phyloP scores from a whole-genome alignment of 1,284 basidiomycete species.

The Irpex rosettiformis region DNA sequence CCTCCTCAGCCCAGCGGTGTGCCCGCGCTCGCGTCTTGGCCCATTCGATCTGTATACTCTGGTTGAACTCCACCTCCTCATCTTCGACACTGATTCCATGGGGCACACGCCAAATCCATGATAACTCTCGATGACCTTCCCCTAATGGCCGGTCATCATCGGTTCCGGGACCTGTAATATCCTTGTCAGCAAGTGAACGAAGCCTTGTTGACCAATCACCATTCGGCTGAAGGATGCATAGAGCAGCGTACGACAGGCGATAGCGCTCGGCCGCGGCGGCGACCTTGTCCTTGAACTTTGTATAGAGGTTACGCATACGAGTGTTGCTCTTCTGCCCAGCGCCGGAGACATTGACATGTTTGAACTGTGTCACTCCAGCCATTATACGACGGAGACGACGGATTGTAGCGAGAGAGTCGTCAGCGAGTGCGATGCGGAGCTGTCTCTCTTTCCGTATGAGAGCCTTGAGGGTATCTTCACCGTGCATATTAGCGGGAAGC shows the following conservation, averaged over 20 bases:
- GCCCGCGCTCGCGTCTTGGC: conserved; percentile 9
- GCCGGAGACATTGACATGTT: conserved; percentile 7
- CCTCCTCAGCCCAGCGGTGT: conserved; percentile 18
- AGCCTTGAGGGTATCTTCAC: conserved; percentile 22
- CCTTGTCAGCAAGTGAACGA: conserved; percentile 2
- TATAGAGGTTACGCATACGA: conserved; percentile 7
- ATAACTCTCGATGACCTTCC: conserved; percentile 9
- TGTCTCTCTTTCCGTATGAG: conserved; percentile 3
- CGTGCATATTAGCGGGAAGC: not conserved
- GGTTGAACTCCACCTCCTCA: not conserved
- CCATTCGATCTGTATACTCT: conserved; percentile 16
- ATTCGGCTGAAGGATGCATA: conserved; percentile 8
- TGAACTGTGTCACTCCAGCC: not conserved
- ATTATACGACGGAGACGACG: conserved; percentile 7
- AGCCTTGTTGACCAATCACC: conserved; percentile 3
- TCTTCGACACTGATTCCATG: not conserved
- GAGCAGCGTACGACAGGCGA: conserved; percentile 8
- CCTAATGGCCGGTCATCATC: conserved; percentile 2
- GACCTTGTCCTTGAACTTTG: conserved; percentile 4
- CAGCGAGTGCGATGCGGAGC: conserved; percentile 14
- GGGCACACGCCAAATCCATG: conserved; percentile 17
- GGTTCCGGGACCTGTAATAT: conserved; percentile 13
- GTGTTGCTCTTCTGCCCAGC: conserved; percentile 14
- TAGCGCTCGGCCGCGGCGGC: conserved; percentile 7
- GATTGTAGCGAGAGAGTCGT: conserved; percentile 13